Conservation (phyloP, 164 flowering plant species). For the Magnolia sinica region DNA sequence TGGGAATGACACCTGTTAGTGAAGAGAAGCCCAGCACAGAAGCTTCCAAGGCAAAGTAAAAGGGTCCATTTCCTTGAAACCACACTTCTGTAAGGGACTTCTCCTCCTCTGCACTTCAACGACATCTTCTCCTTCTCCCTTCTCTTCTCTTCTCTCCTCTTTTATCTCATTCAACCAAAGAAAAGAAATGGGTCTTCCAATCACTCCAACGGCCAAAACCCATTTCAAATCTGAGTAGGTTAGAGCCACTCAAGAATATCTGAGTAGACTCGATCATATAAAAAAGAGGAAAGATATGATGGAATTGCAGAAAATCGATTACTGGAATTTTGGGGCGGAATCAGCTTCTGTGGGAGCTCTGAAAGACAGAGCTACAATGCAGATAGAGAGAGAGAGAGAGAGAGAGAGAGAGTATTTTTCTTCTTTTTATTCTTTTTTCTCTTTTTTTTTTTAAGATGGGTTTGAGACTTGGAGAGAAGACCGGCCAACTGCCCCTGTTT, state of each 20-base stretch:
- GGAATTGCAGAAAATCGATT: neutral
- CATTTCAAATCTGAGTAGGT: slow-evolving; percentile 2
- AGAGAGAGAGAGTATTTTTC: neutral
- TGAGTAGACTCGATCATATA: neutral
- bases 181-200: neutral
- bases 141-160: slow-evolving; percentile 28
- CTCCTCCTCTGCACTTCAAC: slow-evolving; percentile 48
- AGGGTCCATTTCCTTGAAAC: slow-evolving; percentile 45
- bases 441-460: neutral
- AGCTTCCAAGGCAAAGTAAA: slow-evolving; percentile 61
- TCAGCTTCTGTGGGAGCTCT: neutral
- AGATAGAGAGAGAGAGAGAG: neutral
- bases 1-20: slow-evolving; percentile 47
- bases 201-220: slow-evolving; percentile 5
- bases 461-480: neutral
- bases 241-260: neutral
- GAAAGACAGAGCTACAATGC: neutral
- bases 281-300: neutral
- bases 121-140: slow-evolving; percentile 31
- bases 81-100: slow-evolving; percentile 28
- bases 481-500: neutral
- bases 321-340: neutral
- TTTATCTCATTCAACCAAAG: neutral
- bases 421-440: neutral
- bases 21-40: slow-evolving; percentile 72